Evolutionary conservation across 768 basidiomycete species (phyloP).

Genomic region (Daedaleopsis sinensis): DNA sequence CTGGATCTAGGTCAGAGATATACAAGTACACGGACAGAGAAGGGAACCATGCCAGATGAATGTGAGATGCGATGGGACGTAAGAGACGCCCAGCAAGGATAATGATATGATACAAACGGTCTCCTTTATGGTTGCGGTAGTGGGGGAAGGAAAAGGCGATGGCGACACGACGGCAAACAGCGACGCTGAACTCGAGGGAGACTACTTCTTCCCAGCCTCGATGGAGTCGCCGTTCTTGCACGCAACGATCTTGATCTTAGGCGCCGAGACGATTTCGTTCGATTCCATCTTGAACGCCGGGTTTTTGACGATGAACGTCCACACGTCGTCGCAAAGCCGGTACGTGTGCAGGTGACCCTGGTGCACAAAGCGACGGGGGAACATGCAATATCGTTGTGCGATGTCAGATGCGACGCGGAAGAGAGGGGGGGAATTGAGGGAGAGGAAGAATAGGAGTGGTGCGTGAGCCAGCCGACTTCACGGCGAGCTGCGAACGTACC

Average conservation of each 20-base stretch:
- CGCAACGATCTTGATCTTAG: constrained; percentile 95
- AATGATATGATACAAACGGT: neutral
- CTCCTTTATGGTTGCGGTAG: neutral
- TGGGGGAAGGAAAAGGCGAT: neutral
- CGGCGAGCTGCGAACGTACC: constrained; percentile 44
- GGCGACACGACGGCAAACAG: neutral
- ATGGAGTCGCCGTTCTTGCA: constrained; percentile 95
- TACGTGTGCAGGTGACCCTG: constrained; percentile 93
- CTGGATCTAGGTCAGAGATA: neutral
- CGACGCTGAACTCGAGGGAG: neutral
- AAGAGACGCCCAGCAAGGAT: neutral
- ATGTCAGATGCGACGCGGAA: neutral
- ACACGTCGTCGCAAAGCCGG: constrained; percentile 92
- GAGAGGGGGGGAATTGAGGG: neutral
- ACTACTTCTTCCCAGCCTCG: constrained; percentile 77
- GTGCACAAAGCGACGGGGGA: neutral
- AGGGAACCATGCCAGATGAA: neutral
- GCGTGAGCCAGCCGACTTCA: constrained; percentile 13
- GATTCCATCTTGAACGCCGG: constrained; percentile 96
- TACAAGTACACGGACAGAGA: neutral
- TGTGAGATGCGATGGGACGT: neutral
- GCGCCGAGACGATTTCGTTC: constrained; percentile 71
- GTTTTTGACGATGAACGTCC: constrained; percentile 97
- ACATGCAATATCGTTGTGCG: too few species aligned
- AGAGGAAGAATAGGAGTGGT: neutral